Percentiles rank a stretch among this genome's conserved stretches.
phyloP scores from a whole-genome alignment of 345 rosid species.

The Draba incana region DNA sequence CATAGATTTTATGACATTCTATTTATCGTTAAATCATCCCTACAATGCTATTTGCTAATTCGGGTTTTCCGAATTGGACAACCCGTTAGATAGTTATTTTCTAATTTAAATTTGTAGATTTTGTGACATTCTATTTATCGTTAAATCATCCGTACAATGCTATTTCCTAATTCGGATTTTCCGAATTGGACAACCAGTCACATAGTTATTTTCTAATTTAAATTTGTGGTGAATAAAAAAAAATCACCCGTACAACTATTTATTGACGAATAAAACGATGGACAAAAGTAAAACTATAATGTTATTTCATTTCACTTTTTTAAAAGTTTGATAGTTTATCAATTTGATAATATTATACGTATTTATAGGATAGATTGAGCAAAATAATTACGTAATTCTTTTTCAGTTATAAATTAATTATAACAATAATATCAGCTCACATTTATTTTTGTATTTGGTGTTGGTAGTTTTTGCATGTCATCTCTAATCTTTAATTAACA shows the following conservation, averaged over 20 bases:
- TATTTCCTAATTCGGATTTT: not conserved
- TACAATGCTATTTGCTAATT: not conserved
- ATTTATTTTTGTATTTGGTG: not conserved
- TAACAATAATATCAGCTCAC: not conserved
- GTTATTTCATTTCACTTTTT: too few species aligned
- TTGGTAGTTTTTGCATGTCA: not conserved
- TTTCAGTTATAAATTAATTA: not conserved
- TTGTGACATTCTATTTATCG: not conserved
- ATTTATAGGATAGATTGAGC: too few species aligned
- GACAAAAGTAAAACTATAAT: too few species aligned
- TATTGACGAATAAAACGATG: too few species aligned
- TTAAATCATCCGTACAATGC: too few species aligned
- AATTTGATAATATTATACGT: too few species aligned
- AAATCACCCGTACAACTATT: not conserved
- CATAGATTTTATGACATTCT: not conserved
- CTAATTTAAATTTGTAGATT: not conserved
- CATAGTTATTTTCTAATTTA: not conserved
- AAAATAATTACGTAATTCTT: too few species aligned
- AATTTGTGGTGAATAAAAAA: not conserved
- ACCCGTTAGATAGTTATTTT: not conserved
- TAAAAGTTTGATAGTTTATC: too few species aligned
- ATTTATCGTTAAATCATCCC: too few species aligned
- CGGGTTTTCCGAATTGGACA: not conserved
- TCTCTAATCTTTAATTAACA: too few species aligned
- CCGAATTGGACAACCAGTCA: not conserved